These are phyloP conservation scores for Silene latifolia DNA, from an alignment of 148 eudicot species.

Conservation along the genomic window DNA sequence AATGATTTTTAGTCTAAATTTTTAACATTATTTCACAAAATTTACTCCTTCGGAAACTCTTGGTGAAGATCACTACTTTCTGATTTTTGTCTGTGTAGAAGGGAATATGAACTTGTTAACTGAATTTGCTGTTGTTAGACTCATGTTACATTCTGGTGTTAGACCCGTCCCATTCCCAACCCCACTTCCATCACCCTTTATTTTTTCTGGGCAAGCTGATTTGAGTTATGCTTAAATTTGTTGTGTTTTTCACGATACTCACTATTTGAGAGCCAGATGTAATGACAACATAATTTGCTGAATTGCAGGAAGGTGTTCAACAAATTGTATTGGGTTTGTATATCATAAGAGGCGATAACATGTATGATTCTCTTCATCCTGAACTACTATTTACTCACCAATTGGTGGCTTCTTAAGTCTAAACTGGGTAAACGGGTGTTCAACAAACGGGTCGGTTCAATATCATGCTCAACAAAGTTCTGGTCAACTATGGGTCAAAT, in stretches of 20 bases:
- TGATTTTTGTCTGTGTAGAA: not conserved
- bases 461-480: not conserved
- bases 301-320: not conserved
- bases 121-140: constrained; percentile 7
- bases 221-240: too few relatives aligned
- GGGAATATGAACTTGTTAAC: not conserved
- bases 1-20: not conserved
- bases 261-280: not conserved
- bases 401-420: not conserved
- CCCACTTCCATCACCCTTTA: too few relatives aligned
- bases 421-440: not conserved
- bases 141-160: not conserved
- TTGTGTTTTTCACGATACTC: not conserved
- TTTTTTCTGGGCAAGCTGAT: too few relatives aligned
- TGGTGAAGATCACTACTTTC: not conserved
- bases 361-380: constrained; percentile 46
- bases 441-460: not conserved
- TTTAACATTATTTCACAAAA: not conserved
- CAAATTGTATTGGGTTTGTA: constrained; percentile 90
- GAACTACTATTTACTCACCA: not conserved
- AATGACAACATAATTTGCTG: constrained; percentile 19
- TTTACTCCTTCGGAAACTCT: not conserved
- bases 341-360: constrained; percentile 96
- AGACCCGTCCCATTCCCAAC: too few relatives aligned
- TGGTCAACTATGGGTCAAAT: not conserved